Base-by-base conservation (phyloP, 345 rosid genomes). In the Hevea brasiliensis region DNA sequence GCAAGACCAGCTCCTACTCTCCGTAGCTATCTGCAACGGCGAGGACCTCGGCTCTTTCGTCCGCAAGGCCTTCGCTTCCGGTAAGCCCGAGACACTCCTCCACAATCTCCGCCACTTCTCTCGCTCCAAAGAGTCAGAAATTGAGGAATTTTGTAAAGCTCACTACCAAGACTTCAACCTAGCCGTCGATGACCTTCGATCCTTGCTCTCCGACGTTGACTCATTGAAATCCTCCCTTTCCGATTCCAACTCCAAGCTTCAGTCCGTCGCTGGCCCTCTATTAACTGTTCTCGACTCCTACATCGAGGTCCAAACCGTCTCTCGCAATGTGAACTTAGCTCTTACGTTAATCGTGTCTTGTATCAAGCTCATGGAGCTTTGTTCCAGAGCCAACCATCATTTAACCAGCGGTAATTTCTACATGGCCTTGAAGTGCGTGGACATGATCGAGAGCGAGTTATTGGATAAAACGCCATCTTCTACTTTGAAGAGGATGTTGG, bases 171-270 rank as follows among this genome's bases (percentile, higher is more conserved):
- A 94, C 74, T 94, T 94, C 86, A 94, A 92, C 75, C 83, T 86
- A 58, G 98, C 98, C 77, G 98, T 94, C 56, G 98, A 94, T 77
- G 98, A 92, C 77, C 98, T 94, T 72, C 92, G 96, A 80, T 94
- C 98, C 61, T 91, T 94, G 48, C 94, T 94, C 81, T 94, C 98
- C 59, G 98, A 94, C 74, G 98, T 92, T 63, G 98, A 94, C 42
- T 89, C 91, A 6, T 91, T 94, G 63, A 94, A 94, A 81, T 89
- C 98, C 61, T 81, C 98, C 20, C 93, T 94, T 50, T 87, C 85
- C 45, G 97, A 90, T 67, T 94, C 98, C 48, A 92, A 94, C 79
- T 88, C 92, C 35, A 86, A 84, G 62, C 98, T 94, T 74, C 98
- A 92, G 79, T 82, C 86, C 61, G 95, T 92, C 10, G 93, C 97